These are phyloP conservation scores for Trichoderma sp. DNA, from an alignment of 2,329 filamentous ascomycete species.

Conservation along the genomic window DNA sequence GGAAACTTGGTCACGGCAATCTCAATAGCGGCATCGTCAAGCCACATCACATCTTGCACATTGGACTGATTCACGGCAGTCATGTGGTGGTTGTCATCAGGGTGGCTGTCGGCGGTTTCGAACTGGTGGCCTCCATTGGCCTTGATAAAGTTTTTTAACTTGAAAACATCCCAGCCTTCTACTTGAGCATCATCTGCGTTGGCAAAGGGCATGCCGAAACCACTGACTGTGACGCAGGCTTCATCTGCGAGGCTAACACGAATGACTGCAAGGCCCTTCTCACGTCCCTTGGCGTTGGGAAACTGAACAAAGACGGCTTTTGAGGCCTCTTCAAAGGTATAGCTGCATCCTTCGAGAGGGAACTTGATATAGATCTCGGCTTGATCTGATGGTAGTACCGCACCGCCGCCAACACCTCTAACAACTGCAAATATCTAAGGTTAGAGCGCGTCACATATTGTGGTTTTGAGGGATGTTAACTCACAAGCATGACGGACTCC, in stretches of 20 bases:
- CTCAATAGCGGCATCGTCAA: too few relatives aligned
- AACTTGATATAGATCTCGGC: not conserved
- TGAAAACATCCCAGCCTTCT: not conserved
- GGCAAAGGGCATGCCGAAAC: not conserved
- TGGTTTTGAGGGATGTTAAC: not conserved
- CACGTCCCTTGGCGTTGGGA: not conserved
- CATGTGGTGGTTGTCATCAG: too few relatives aligned
- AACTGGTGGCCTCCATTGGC: too few relatives aligned
- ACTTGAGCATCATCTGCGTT: not conserved
- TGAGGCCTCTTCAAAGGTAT: not conserved
- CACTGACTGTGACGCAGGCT: not conserved
- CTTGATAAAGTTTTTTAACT: too few relatives aligned
- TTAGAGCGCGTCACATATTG: not conserved
- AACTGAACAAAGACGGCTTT: not conserved
- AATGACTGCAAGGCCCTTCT: not conserved
- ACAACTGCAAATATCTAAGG: too few relatives aligned
- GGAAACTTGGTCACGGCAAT: too few relatives aligned
- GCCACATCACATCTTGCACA: too few relatives aligned
- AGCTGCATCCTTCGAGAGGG: not conserved
- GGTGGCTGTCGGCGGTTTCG: too few relatives aligned
- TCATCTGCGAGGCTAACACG: not conserved
- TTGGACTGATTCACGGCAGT: too few relatives aligned
- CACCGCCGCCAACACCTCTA: not conserved
- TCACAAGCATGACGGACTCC: not conserved
- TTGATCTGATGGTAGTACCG: not conserved